Percentiles rank a stretch among this genome's conserved stretches.
Conservation (phyloP, 2,329 filamentous ascomycete genomes). For the Colletotrichum scovillei region DNA sequence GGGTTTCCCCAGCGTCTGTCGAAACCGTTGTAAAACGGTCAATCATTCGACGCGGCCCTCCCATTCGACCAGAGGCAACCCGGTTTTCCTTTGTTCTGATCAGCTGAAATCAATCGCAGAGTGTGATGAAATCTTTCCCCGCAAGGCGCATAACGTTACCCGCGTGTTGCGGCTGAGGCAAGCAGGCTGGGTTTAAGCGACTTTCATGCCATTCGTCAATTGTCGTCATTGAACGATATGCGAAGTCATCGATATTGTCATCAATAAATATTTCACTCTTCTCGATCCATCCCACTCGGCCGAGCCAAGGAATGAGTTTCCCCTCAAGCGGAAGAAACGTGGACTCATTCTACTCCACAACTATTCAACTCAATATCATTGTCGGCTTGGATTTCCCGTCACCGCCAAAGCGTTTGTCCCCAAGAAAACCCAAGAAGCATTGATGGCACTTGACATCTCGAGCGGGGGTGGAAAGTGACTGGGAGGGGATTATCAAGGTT, state of each 20-base stretch:
- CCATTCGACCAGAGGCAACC: neutral
- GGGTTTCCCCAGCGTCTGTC: neutral
- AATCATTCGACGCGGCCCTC: neutral
- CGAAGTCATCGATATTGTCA: neutral
- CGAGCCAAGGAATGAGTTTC: neutral
- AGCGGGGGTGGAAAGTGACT: constrained; percentile 7
- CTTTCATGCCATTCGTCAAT: constrained; percentile 6
- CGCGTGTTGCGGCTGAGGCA: constrained; percentile 1
- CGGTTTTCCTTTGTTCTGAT: neutral
- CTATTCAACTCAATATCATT: neutral
- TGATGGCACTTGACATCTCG: neutral
- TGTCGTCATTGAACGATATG: constrained; percentile 3
- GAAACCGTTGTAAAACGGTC: constrained; percentile 17
- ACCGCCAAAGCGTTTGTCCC: neutral
- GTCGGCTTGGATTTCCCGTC: neutral
- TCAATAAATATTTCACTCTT: neutral
- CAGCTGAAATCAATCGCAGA: neutral
- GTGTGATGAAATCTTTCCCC: neutral
- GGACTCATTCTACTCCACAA: neutral
- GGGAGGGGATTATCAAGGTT: constrained; percentile 19
- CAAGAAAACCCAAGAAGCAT: neutral
- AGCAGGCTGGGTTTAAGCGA: neutral
- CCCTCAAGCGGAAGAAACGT: neutral
- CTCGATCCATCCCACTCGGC: neutral
- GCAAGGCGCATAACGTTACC: neutral